phyloP scores from a whole-genome alignment of 2,329 filamentous ascomycete species.

The Aspergillus alliaceus region DNA sequence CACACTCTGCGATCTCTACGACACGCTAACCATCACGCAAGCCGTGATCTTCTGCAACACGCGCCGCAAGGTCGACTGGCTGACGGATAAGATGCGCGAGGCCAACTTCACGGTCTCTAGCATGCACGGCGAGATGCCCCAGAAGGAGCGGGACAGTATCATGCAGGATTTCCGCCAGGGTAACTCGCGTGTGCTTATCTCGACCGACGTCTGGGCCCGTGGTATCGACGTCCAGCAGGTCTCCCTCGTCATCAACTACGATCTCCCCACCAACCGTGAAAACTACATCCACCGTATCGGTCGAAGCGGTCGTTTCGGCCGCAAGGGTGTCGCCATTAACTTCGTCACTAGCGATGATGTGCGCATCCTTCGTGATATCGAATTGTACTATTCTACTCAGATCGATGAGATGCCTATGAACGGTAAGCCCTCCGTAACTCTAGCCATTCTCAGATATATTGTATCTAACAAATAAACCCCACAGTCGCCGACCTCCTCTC shows the following conservation, averaged over 20 bases:
- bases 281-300: constrained; percentile 99
- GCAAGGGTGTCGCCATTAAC: constrained; percentile 99
- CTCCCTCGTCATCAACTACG: constrained; percentile 98
- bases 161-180: constrained; percentile 99
- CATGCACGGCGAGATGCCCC: constrained; percentile 99
- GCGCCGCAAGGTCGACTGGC: constrained; percentile 97
- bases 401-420: constrained; percentile 99
- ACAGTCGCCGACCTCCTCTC: constrained; percentile 39
- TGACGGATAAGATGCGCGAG: constrained; percentile 99
- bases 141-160: constrained; percentile 96
- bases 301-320: constrained; percentile 89
- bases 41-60: constrained; percentile 99
- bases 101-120: constrained; percentile 97
- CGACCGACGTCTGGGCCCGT: constrained; percentile 95
- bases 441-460: neutral
- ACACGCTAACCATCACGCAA: constrained; percentile 97
- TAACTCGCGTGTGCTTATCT: constrained; percentile 93
- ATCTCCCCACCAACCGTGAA: constrained; percentile 95
- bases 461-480: constrained; percentile 13
- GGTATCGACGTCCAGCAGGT: constrained; percentile 99
- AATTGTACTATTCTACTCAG: constrained; percentile 94
- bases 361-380: constrained; percentile 94
- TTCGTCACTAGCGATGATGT: constrained; percentile 99
- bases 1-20: constrained; percentile 96
- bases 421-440: constrained; percentile 60